Base-by-base conservation (phyloP, 352 stramenopile species). In the Elongisporangium prolatum region DNA sequence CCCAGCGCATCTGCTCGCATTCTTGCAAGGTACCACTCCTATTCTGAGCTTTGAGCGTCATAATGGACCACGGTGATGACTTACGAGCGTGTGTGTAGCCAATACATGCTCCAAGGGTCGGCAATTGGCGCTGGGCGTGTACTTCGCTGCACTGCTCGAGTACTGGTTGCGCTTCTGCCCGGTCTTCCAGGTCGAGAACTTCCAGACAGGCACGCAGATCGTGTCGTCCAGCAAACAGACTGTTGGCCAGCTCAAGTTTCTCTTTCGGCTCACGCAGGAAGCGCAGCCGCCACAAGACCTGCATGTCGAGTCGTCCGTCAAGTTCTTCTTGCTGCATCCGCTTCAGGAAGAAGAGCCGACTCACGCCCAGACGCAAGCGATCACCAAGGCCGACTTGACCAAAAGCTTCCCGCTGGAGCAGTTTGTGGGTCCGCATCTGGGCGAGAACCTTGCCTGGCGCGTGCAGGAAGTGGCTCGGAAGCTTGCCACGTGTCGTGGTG, bases 251-350 rank as follows among this genome's bases (percentile, higher is more conserved):
- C 68, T 92, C 52, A 89, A 92, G 52, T 89, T 92, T 53, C 60
- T 92, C 7, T 89, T 91, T 63, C 79, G 74, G 1, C 44, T 68
- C 18, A 22, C 51, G 51, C 11, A 49, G 6, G 34, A 61, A 1
- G 60, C 50, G 11, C 6, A 24, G n/a, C 38, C 62, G 22, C 58
- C 60, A 8, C 53, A 60, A 37, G 71, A 89, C 57, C 76, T 77
- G 40, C 82, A 92, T 54, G 77, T 89, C n/a, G 80, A 92, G 59
- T 85, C 74, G 18, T 90, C 82, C 2, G 75, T 92, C 64, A 92
- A 92, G 59, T 92, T 90, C 55, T 92, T 92, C 59, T 50, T 92
- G 50, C 54, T 90, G 11, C 75, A 85, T 56, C 65, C 75, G 18
- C 54, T 77, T 21, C 20, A 71, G 8, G 67, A 55, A 14, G 16